These are phyloP conservation scores for Pichia ethanolica DNA, from an alignment of 805 yeast genomes.

Conservation along the genomic window DNA sequence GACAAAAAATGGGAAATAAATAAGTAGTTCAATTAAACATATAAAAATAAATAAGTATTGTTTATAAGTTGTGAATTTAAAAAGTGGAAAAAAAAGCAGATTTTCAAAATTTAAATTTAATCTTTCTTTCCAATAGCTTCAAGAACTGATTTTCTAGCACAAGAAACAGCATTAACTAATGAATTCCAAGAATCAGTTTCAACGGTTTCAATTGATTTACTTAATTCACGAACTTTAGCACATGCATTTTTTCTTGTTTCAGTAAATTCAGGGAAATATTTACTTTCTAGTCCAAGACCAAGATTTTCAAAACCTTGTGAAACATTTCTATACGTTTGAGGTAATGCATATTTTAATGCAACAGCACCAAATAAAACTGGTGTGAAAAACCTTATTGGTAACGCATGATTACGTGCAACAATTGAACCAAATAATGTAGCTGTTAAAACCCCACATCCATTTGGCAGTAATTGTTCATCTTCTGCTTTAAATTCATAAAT, in stretches of 20 bases:
- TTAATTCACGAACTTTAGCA: not conserved
- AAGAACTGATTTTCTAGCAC: constrained; percentile 6
- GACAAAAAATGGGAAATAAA: too few relatives aligned
- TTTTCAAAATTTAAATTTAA: not conserved
- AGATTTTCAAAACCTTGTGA: constrained; percentile 19
- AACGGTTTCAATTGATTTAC: not conserved
- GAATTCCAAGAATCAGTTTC: constrained; percentile 6
- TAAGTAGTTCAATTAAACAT: too few relatives aligned
- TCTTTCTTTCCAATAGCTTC: not conserved
- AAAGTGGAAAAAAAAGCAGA: not conserved
- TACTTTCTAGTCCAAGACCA: constrained; percentile 20
- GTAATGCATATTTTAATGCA: constrained; percentile 41
- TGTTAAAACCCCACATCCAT: constrained; percentile 46
- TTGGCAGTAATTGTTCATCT: constrained; percentile 55
- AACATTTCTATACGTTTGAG: constrained; percentile 36
- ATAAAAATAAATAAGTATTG: too few relatives aligned
- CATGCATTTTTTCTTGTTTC: constrained; percentile 17
- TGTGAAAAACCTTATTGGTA: constrained; percentile 43
- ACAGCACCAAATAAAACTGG: constrained; percentile 45
- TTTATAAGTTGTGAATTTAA: not conserved
- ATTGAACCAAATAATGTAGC: constrained; percentile 52
- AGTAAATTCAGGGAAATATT: constrained; percentile 32
- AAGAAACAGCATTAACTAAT: constrained; percentile 8
- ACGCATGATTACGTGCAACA: constrained; percentile 37
- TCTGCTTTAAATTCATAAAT: constrained; percentile 36